Evolutionary conservation across 441 rosid species (phyloP), one percentile per base, ranked within the genome.

Genomic region (Monsonia emarginata): DNA sequence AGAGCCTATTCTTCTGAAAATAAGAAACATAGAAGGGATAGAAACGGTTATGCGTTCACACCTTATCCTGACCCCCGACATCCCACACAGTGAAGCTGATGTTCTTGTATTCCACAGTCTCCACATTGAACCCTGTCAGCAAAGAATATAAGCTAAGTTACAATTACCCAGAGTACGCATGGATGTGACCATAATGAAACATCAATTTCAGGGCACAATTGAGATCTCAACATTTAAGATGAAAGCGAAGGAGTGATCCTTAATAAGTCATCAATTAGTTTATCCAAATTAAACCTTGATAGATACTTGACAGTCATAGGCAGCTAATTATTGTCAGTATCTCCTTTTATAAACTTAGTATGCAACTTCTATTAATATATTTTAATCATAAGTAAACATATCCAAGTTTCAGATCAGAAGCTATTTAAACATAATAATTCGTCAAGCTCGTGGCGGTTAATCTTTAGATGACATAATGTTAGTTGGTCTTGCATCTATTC

Each of bases 51-150:
- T 2, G 27, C 67, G 56, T 48, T 48, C 56, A 48, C 25, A 48
- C 76, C 76, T 73, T 73, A 64, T 73, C 76, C 32, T 73, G 72
- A 42, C 76, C 76, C 7, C 76, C 76, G 5, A 72, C 76, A 57
- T 72, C 76, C 76, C 76, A 72, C 36, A 72, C 75, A 19, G 75
- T 72, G 72, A 72, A 72, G 75, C 75, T 72, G 32, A 72, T 67
- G 36, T 72, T 72, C 61, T 72, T 72, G 30, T 72, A 72, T 50
- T 72, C 76, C 60, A 72, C 76, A 5, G 76, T 72, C 64, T 70
- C 73, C 34, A 70, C 73, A 21, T 70, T 70, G 68, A 70, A 70
- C 26, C 73, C 73, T 70, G 68, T 16, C 11, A 64, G 40, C 19
- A 64, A n/a, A 32, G 46, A 56, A 18, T 46, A 48, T 48, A 48